These are phyloP conservation scores for Emmonsia crescens DNA, from an alignment of 2,329 filamentous ascomycete species.

Conservation along the genomic window DNA sequence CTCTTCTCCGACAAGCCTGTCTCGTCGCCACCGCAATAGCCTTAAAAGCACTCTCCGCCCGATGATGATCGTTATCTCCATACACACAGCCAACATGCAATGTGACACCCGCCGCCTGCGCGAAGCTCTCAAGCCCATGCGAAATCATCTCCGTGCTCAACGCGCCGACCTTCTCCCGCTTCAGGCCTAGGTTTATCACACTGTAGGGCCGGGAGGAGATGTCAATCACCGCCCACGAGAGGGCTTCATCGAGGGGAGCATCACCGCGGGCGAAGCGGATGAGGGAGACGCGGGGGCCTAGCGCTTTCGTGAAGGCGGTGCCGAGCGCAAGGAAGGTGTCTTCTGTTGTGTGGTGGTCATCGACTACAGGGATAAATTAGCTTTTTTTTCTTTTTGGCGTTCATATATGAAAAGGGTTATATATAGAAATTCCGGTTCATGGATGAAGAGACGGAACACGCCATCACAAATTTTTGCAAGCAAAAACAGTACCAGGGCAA, in stretches of 20 bases:
- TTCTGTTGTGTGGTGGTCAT: conserved; percentile 97
- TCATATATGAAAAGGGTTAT: not conserved
- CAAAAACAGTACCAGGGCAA: not conserved
- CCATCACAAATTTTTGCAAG: not conserved
- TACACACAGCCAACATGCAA: conserved; percentile 87
- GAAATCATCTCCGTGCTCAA: conserved; percentile 94
- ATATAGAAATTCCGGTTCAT: not conserved
- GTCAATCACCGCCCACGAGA: conserved; percentile 88
- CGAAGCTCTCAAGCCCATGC: conserved; percentile 90
- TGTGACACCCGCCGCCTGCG: conserved; percentile 80
- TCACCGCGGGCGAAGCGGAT: conserved; percentile 88
- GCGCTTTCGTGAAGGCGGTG: conserved; percentile 66
- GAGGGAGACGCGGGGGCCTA: conserved; percentile 68
- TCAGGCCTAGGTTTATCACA: conserved; percentile 73
- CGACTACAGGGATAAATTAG: conserved; percentile 48
- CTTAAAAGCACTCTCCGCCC: conserved; percentile 95
- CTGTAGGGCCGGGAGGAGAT: conserved; percentile 83
- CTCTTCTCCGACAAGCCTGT: conserved; percentile 60
- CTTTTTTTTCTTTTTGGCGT: not conserved
- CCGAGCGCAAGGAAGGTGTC: conserved; percentile 90
- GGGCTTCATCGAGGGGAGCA: conserved; percentile 86
- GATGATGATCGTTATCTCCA: conserved; percentile 90
- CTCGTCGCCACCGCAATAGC: conserved; percentile 79
- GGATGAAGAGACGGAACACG: not conserved
- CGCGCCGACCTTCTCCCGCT: conserved; percentile 86